Evolutionary conservation across 768 basidiomycete species (phyloP).

Genomic region (Phanerochaete carnosa): DNA sequence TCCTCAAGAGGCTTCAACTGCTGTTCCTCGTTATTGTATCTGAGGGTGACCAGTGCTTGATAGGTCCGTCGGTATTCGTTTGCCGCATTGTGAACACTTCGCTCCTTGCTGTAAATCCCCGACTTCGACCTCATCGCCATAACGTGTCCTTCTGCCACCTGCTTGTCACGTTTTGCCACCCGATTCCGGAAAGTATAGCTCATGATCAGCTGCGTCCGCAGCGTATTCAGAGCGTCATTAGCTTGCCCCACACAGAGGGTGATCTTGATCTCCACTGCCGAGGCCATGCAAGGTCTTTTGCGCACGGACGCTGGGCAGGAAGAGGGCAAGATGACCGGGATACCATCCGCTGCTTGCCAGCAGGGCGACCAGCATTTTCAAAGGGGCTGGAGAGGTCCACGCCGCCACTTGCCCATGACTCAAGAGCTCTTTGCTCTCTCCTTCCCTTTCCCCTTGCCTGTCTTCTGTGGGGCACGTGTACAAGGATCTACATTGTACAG

Average conservation of each 20-base stretch:
- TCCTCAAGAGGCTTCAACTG: background rate
- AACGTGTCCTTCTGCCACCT: too few relatives aligned
- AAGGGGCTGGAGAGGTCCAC: background rate
- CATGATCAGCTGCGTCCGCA: conserved; percentile 3
- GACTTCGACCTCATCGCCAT: background rate
- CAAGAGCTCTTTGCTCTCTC: background rate
- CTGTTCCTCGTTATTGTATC: background rate
- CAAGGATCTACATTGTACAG: background rate
- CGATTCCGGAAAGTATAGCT: background rate
- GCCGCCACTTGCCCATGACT: background rate
- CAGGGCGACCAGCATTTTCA: background rate
- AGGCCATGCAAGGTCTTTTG: too few relatives aligned
- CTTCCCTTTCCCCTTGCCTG: background rate
- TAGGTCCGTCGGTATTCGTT: background rate
- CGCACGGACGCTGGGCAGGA: too few relatives aligned
- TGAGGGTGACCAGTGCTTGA: background rate
- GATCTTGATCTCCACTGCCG: too few relatives aligned
- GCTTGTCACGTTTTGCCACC: too few relatives aligned
- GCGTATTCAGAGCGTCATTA: too few relatives aligned
- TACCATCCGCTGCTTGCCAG: background rate
- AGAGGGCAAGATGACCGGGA: background rate
- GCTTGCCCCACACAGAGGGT: too few relatives aligned
- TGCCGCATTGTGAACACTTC: background rate
- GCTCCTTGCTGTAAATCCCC: background rate
- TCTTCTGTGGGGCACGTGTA: too few relatives aligned